phyloP scores from a whole-genome alignment of 1,284 basidiomycete species.

The Jaminaea rosea region DNA sequence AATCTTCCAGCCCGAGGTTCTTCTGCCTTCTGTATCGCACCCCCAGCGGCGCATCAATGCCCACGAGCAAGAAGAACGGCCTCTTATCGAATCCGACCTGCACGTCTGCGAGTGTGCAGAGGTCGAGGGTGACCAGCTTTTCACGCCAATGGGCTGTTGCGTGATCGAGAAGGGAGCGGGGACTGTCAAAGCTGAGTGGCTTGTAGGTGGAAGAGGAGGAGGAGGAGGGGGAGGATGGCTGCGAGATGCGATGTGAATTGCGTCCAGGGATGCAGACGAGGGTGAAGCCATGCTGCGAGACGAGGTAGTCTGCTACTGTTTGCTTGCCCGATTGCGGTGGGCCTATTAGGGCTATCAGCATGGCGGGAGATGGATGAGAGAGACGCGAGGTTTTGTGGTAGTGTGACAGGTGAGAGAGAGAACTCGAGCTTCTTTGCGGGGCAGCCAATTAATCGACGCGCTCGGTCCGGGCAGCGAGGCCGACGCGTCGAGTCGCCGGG shows the following conservation, averaged over 20 bases:
- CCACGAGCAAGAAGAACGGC: slow-evolving; percentile 80
- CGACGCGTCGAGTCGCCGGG: too few relatives aligned
- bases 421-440: too few relatives aligned
- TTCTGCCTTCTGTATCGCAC: slow-evolving; percentile 28
- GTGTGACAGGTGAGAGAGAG: too few relatives aligned
- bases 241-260: background rate
- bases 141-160: slow-evolving; percentile 73
- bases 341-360: slow-evolving; percentile 83
- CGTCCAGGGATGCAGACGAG: slow-evolving; percentile 30
- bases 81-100: slow-evolving; percentile 69
- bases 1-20: slow-evolving; percentile 25
- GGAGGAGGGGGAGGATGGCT: slow-evolving; percentile 4
- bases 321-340: slow-evolving; percentile 73
- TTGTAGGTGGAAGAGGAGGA: slow-evolving; percentile 2
- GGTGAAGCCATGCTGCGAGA: slow-evolving; percentile 51
- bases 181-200: too few relatives aligned
- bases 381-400: too few relatives aligned
- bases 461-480: too few relatives aligned
- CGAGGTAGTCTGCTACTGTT: slow-evolving; percentile 65
- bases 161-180: slow-evolving; percentile 60
- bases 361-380: too few relatives aligned
- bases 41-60: slow-evolving; percentile 73
- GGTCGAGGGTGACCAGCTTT: slow-evolving; percentile 71
- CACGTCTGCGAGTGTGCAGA: slow-evolving; percentile 55
- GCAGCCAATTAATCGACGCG: too few relatives aligned